Percentiles rank a stretch among this genome's conserved stretches.
Conservation (phyloP, 305 asterid genomes). For the Plantago coronopus region DNA sequence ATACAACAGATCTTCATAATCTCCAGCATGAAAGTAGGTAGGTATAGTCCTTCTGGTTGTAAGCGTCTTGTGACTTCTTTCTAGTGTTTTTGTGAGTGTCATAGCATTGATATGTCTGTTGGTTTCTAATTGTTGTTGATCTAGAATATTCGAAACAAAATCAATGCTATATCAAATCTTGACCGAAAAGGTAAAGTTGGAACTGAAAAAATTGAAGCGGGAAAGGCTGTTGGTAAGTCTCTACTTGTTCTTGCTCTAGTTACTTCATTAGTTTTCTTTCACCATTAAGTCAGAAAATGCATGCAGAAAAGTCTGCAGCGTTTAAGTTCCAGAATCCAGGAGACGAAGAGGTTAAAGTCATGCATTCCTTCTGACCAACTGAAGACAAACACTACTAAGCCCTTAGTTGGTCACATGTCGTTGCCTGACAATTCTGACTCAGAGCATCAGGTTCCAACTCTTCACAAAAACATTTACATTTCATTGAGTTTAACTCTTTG, state of each 20-base stretch:
- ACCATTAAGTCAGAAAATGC: conserved; percentile 25
- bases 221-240: conserved; percentile 64
- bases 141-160: conserved; percentile 61
- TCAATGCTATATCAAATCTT: conserved; percentile 51
- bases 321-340: conserved; percentile 54
- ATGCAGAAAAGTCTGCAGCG: conserved; percentile 59
- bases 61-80: conserved; percentile 1
- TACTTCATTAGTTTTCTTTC: conserved; percentile 14
- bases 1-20: conserved; percentile 36
- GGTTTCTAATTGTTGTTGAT: conserved; percentile 29
- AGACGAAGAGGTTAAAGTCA: conserved; percentile 43
- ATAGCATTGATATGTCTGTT: conserved; percentile 18
- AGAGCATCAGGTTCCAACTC: conserved; percentile 43
- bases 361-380: conserved; percentile 31
- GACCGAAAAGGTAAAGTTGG: conserved; percentile 63
- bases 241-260: conserved; percentile 16
- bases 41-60: conserved; percentile 21
- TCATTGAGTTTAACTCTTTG: conserved; percentile 7
- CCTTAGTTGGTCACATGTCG: conserved; percentile 30
- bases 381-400: conserved; percentile 26
- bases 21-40: conserved; percentile 53
- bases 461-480: conserved; percentile 18
- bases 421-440: conserved; percentile 28
- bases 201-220: conserved; percentile 57
- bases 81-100: background rate